Evolutionary conservation across 345 rosid genomes (phyloP).

Genomic region (Citrus mangshanensis): DNA sequence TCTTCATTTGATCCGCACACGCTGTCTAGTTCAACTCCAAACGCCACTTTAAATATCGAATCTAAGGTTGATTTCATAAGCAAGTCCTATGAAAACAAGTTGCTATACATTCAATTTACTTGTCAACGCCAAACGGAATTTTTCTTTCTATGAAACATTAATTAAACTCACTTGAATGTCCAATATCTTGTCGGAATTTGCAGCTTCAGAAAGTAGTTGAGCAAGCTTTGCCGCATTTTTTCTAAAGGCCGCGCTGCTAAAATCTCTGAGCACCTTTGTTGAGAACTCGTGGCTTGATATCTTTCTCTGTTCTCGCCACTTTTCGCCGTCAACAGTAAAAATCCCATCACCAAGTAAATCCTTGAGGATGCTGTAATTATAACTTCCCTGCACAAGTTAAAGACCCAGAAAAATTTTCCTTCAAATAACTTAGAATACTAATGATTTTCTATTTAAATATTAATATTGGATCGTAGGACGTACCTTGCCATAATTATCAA

Average conservation of each 20-base stretch:
- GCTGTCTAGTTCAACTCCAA: slow-evolving; percentile 54
- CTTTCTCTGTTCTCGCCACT: slow-evolving; percentile 57
- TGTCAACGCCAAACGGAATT: not conserved
- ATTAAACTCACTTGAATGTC: slow-evolving; percentile 40
- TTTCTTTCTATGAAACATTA: not conserved
- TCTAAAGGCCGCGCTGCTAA: slow-evolving; percentile 41
- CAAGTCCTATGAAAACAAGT: slow-evolving; percentile 30
- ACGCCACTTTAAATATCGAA: slow-evolving; percentile 57
- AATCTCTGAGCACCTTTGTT: slow-evolving; percentile 41
- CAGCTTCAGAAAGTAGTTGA: slow-evolving; percentile 27
- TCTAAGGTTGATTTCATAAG: slow-evolving; percentile 64
- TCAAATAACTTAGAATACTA: no score
- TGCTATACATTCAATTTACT: not conserved
- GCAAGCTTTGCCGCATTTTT: slow-evolving; percentile 39
- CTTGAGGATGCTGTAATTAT: slow-evolving; percentile 34
- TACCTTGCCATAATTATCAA: slow-evolving; percentile 48
- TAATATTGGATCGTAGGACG: not conserved
- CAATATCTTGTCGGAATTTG: slow-evolving; percentile 16
- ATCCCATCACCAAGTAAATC: slow-evolving; percentile 53
- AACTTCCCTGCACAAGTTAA: slow-evolving; percentile 12
- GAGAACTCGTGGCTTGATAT: slow-evolving; percentile 49
- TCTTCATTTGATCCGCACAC: slow-evolving; percentile 52
- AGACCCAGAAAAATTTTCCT: no score
- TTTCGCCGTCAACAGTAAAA: slow-evolving; percentile 44
- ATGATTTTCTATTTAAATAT: not conserved